These are phyloP conservation scores for Purpureocillium lavendulum DNA, from an alignment of 2,329 filamentous ascomycete genomes.

Conservation along the genomic window DNA sequence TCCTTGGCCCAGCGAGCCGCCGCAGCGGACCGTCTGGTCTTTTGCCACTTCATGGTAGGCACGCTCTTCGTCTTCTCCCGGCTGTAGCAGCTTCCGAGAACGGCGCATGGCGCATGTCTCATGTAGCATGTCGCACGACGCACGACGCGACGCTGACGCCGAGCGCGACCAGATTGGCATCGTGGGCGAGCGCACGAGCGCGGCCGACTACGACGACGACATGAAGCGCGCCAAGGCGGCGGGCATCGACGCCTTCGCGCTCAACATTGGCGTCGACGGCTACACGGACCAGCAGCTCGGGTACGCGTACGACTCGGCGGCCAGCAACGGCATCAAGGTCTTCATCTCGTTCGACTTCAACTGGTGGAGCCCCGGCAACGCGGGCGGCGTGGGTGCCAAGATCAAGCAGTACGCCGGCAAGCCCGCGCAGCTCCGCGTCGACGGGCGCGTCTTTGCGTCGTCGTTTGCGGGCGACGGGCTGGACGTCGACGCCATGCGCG, in stretches of 20 bases:
- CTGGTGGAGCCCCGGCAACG: conserved; percentile 29
- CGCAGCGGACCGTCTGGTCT: conserved; percentile 21
- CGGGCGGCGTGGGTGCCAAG: conserved; percentile 31
- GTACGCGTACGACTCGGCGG: conserved; percentile 40
- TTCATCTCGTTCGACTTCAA: conserved; percentile 52
- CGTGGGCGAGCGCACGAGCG: conserved; percentile 28
- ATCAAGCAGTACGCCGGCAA: conserved; percentile 34
- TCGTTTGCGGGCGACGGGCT: conserved; percentile 42
- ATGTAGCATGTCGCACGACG: too few species aligned
- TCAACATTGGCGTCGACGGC: conserved; percentile 38
- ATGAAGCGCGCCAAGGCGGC: conserved; percentile 34
- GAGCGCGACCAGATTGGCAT: conserved; percentile 15
- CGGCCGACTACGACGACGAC: conserved; percentile 36
- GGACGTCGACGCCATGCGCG: conserved; percentile 30
- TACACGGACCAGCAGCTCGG: conserved; percentile 36
- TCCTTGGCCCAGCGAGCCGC: conserved; percentile 10
- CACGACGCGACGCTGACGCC: too few species aligned
- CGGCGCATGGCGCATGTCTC: too few species aligned
- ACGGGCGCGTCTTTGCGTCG: conserved; percentile 42
- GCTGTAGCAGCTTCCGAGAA: too few species aligned
- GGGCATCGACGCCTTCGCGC: conserved; percentile 39
- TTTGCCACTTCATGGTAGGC: conserved; percentile 34
- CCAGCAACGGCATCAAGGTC: conserved; percentile 38
- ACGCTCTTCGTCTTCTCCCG: fast-evolving
- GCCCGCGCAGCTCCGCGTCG: conserved; percentile 38